Percentiles rank a stretch among this genome's conserved stretches.
Conservation (phyloP, 2,329 filamentous ascomycete genomes). For the Dothidotthia symphoricarpi region DNA sequence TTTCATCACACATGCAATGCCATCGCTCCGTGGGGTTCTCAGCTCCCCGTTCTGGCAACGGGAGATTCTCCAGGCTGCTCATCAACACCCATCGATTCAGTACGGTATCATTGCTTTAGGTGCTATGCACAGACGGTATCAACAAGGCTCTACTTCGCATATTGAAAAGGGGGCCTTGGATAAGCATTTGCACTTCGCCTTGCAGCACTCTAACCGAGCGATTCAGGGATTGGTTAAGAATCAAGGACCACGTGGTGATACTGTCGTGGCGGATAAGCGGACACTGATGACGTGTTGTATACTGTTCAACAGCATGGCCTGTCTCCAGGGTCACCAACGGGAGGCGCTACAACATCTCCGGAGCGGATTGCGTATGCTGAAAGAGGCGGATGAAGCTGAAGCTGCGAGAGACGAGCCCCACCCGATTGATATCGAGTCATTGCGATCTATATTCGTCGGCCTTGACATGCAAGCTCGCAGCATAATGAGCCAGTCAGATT, state of each 20-base stretch:
- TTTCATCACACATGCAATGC: slow-evolving; percentile 25
- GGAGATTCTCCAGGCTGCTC: slow-evolving; percentile 33
- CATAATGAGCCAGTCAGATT: slow-evolving; percentile 23
- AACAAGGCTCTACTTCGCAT: slow-evolving; percentile 17
- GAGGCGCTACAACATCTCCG: slow-evolving; percentile 31
- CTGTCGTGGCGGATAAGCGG: slow-evolving; percentile 19
- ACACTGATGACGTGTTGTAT: slow-evolving; percentile 34
- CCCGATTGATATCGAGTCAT: slow-evolving; percentile 25
- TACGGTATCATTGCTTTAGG: slow-evolving; percentile 33
- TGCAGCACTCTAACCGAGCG: slow-evolving; percentile 32
- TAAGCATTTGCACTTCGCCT: slow-evolving; percentile 29
- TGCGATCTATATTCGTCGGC: slow-evolving; percentile 31
- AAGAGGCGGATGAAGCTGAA: slow-evolving; percentile 25
- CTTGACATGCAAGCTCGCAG: slow-evolving; percentile 33
- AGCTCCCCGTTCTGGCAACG: slow-evolving; percentile 34
- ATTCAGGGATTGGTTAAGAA: slow-evolving; percentile 24
- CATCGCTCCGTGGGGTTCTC: slow-evolving; percentile 29
- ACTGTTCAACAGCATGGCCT: slow-evolving; percentile 33
- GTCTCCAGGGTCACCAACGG: slow-evolving; percentile 33
- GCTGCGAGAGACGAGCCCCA: slow-evolving; percentile 9
- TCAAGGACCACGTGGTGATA: slow-evolving; percentile 1
- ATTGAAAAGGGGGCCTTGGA: slow-evolving; percentile 24
- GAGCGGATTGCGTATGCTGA: slow-evolving; percentile 31
- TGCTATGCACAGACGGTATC: slow-evolving; percentile 36
- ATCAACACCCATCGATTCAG: slow-evolving; percentile 30